Evolutionary conservation across 208 protist species (phyloP), one percentile per base, ranked within the genome.

Genomic region (Porcisia hertigi): DNA sequence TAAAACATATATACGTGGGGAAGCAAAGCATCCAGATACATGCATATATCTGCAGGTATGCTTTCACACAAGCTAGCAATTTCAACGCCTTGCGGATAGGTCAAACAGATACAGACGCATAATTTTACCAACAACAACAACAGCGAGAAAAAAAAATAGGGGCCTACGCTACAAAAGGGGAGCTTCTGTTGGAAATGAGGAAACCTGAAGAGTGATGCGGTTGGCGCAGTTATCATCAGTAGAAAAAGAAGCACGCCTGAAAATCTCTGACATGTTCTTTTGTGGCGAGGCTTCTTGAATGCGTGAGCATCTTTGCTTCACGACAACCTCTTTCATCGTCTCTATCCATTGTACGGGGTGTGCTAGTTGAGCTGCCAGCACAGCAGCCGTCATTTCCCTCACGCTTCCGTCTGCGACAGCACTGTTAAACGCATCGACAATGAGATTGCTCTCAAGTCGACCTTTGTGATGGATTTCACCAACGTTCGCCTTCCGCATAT

Each of bases 291-390:
- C 82, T 60, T 97, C 92, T 57, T 88, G 80, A 30, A 95, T 81
- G 0, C 81, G 69, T 12, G 58, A 58, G 59, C 86, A 86, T 12
- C 77, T 73, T 23, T 81, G 64, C 18, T 76, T 25, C 20, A 89
- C 45, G 0, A 97, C 87, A 16, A 95, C 82, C 43, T 82, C 65
- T 36, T 94, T 84, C 94, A 97, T 97, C 14, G 84, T 8, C 47
- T 89, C 86, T 49, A 88, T 92, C 94, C 94, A 97, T 80, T 91
- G 80, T 54, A 97, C 94, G 14, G 92, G 83, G 74, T 96, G 89
- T 0, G 92, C 78, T 60, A 95, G 55, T 63, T 97, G 94, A 2
- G 88, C 89, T 3, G 94, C 89, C 16, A 97, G 79, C 1, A 96
- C 81, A 3, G 87, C 78, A 23, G 92, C 89, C 62, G 87, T 91